phyloP scores from a whole-genome alignment of 192 early-diverging fungal genomes.

The Coemansia sp. region DNA sequence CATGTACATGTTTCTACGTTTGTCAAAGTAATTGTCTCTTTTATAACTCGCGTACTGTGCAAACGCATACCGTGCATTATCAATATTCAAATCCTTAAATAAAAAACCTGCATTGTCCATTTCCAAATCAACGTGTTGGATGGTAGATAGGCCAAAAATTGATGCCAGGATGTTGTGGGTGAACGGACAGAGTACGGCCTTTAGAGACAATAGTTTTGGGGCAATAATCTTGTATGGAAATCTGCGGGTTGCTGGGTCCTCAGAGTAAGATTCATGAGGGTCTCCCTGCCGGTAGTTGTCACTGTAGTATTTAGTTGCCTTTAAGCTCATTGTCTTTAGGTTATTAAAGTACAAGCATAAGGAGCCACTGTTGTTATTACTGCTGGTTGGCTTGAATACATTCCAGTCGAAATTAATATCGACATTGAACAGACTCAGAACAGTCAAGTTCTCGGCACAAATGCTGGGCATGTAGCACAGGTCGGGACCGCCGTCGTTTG shows the following conservation, averaged over 20 bases:
- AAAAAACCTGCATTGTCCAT: background rate
- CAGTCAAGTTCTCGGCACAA: background rate
- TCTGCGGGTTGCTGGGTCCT: background rate
- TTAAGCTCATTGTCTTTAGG: background rate
- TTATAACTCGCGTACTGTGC: background rate
- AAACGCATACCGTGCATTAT: background rate
- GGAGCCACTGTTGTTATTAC: background rate
- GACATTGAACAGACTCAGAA: background rate
- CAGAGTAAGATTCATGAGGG: too few relatives aligned
- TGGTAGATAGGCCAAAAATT: background rate
- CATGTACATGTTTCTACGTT: too few relatives aligned
- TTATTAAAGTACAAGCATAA: background rate
- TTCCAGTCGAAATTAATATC: background rate
- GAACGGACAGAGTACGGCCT: background rate
- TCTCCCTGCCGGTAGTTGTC: background rate
- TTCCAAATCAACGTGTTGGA: background rate
- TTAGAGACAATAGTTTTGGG: background rate
- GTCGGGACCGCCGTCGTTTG: background rate
- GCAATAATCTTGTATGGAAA: background rate
- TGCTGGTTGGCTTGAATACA: background rate
- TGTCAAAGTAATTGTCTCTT: too few relatives aligned
- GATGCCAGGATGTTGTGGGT: background rate
- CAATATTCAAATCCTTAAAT: background rate
- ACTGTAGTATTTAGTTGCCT: background rate
- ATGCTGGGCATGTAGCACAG: background rate